phyloP scores from a whole-genome alignment of 176 grass and related monocot genomes.

The Cenchrus fungigraminus region DNA sequence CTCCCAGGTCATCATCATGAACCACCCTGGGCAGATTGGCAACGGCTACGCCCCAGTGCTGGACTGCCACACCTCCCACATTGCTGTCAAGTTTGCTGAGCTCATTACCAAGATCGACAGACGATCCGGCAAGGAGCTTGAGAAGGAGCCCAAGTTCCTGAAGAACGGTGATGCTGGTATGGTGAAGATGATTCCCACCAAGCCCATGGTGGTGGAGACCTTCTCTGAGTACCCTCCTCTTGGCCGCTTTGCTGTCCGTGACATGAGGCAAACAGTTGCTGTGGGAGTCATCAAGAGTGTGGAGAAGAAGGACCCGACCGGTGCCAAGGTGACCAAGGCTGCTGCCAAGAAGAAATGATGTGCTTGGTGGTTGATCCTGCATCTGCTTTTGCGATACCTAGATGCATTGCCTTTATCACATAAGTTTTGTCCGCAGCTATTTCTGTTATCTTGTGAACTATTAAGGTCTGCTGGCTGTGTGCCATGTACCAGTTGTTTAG shows the following conservation, averaged over 20 bases:
- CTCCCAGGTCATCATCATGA: conserved; percentile 96
- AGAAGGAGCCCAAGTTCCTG: conserved; percentile 88
- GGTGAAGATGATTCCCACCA: conserved; percentile 96
- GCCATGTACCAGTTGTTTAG: too few relatives aligned
- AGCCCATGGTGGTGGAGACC: conserved; percentile 94
- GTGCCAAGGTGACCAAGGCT: conserved; percentile 90
- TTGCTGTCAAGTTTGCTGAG: conserved; percentile 89
- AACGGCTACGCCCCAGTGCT: conserved; percentile 87
- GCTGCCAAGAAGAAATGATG: conserved; percentile 77
- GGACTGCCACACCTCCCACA: conserved; percentile 94
- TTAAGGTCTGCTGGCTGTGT: too few relatives aligned
- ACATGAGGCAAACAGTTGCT: conserved; percentile 85
- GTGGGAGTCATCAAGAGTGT: conserved; percentile 87
- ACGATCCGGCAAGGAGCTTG: conserved; percentile 89
- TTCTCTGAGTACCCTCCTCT: conserved; percentile 70
- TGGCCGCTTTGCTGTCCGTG: conserved; percentile 73
- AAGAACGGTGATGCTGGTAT: conserved; percentile 94
- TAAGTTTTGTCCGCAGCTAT: too few relatives aligned
- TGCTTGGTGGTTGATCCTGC: too few relatives aligned
- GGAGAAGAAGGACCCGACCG: conserved; percentile 78
- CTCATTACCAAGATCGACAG: conserved; percentile 89
- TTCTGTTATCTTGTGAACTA: too few relatives aligned
- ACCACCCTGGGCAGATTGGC: conserved; percentile 92
- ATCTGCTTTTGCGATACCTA: too few relatives aligned
- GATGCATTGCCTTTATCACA: too few relatives aligned